phyloP scores from a whole-genome alignment of 2,329 filamentous ascomycete genomes.

The Neopestalotiopsis sp. region DNA sequence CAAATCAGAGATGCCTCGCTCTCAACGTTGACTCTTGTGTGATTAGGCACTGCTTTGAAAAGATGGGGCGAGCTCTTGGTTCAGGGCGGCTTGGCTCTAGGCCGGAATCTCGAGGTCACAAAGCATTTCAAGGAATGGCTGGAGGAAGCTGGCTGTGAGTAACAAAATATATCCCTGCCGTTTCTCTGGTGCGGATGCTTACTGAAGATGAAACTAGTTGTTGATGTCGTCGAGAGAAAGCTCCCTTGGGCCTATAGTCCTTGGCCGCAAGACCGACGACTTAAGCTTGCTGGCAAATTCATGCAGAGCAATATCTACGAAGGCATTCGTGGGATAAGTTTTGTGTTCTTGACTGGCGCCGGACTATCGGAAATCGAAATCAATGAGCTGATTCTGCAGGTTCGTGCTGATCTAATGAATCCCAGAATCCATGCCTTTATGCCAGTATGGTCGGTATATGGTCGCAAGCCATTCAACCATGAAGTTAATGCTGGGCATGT shows the following conservation, averaged over 20 bases:
- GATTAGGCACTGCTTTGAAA: slow-evolving; percentile 12
- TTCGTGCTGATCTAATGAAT: not conserved
- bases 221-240: slow-evolving; percentile 15
- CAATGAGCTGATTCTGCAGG: slow-evolving; percentile 8
- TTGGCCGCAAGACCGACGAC: slow-evolving; percentile 6
- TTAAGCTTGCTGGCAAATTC: slow-evolving; percentile 15
- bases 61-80: slow-evolving; percentile 8
- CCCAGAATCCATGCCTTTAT: not conserved
- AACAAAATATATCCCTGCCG: not conserved
- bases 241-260: slow-evolving; percentile 4
- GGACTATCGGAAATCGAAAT: slow-evolving; percentile 7
- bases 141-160: slow-evolving; percentile 19
- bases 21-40: too few species aligned
- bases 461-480: slow-evolving; percentile 12
- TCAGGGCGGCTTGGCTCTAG: slow-evolving; percentile 6
- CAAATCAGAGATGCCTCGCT: not conserved
- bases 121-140: slow-evolving; percentile 18
- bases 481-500: not conserved
- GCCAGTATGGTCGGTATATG: slow-evolving; percentile 3
- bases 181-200: not conserved
- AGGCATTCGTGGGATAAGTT: slow-evolving; percentile 16
- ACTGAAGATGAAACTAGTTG: not conserved
- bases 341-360: slow-evolving; percentile 9
- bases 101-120: slow-evolving; percentile 13
- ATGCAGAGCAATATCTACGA: slow-evolving; percentile 16